Evolutionary conservation across 2,329 filamentous ascomycete species (phyloP), one percentile per base, ranked within the genome.

Genomic region (Colletotrichum limetticola): DNA sequence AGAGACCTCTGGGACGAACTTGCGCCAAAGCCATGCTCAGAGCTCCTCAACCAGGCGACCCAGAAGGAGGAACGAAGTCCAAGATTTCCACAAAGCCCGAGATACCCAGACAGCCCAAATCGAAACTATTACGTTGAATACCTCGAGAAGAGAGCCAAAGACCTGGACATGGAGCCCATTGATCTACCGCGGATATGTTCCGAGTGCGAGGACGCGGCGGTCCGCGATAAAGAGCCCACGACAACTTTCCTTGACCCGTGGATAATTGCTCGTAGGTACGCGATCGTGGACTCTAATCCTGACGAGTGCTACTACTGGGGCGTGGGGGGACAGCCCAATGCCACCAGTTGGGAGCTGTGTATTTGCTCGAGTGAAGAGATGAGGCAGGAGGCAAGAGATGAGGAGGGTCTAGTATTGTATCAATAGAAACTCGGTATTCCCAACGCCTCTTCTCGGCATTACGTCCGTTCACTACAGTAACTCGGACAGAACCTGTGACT

Each of bases 301-400:
- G 57, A 55, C n/a, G 57, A 22, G 3, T n/a, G 30, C 24, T n/a
- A 61, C 42, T 68, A 68, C 28, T n/a, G n/a, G 22, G 28, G n/a
- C 14, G 28, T 16, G 7, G 22, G 28, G 30, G 28, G 14, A 5
- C 65, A 68, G 57, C 37, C 57, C n/a, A 61, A 68, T 55, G 65
- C 65, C 19, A 28, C 57, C 3, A 55, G 57, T 26, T 62, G 30
- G 46, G 66, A 62, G 32, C n/a, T 68, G 46, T 62, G 56, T 19
- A 68, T 68, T 32, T 68, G 58, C 57, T 57, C 58, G 22, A 62
- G 57, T 24, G 66, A 68, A 30, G 32, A 46, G 46, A 61, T 68
- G 58, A 62, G 66, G 49, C 49, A 32, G 11, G n/a, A 26, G 24
- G 66, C 66, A 32, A 30, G n/a, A 19, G 32, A 46, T 30, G 49